Evolutionary conservation across 2,329 filamentous ascomycete species (phyloP), one percentile per base, ranked within the genome.

Genomic region (Erysiphe neolycopersici): DNA sequence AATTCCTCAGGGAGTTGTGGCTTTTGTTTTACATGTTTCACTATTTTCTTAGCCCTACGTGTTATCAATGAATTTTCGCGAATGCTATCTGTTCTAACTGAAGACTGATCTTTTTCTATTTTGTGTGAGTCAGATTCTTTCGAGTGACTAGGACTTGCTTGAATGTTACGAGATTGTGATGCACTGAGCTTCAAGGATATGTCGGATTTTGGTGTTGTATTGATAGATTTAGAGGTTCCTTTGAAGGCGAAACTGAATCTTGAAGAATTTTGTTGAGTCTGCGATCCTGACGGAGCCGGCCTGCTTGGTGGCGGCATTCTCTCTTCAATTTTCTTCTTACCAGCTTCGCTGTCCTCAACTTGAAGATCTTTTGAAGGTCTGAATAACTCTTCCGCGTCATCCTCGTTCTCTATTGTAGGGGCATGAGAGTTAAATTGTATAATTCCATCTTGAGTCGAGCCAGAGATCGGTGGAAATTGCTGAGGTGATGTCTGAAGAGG

Each of bases 241-340:
- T 94, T 94, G 59, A 95, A 83, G 1, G 84, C 83, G 58, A 95
- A 95, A 57, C 83, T 91, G 54, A 94, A 91, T 60, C 87, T 89
- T 38, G 73, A 73, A 41, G 57, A 56, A 43, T 52, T 54, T 44
- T 56, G 52, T 38, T 54, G 54, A 33, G 46, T 53, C 44, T 63
- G 61, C 1, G 61, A 58, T 14, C 58, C 58, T 4, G 62, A 60
- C 31, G 66, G 62, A 12, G 61, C 56, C n/a, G 54, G 63, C 45
- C 69, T 68, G 45, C 60, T 64, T 11, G 71, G 65, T 17, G 68
- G 68, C 29, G 67, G 66, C 60, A 71, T 69, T 44, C 65, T 62
- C 45, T 69, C 65, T 18, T 60, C 56, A 41, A 61, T 59, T 43
- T 63, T 60, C 42, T 70, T 68, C 18, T 65, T 59, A 41, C 59